Percentiles rank a stretch among this genome's conserved stretches.
phyloP scores from a whole-genome alignment of 495 filamentous ascomycete genomes.

The Alectoria sarmentosa region DNA sequence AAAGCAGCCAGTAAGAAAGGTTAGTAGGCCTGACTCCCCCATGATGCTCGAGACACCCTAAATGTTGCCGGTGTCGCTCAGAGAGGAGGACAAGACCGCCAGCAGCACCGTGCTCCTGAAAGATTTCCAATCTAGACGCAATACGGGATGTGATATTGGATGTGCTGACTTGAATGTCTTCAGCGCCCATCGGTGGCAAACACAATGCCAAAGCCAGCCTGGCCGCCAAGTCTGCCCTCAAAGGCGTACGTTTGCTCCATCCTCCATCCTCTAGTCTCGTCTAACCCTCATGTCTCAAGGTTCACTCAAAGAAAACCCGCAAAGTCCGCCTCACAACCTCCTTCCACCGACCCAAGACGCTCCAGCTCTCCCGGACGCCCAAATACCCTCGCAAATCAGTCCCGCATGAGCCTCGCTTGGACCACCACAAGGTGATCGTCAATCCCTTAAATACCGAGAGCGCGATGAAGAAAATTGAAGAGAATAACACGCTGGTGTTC shows the following conservation, averaged over 20 bases:
- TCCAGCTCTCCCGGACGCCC: slow-evolving; percentile 78
- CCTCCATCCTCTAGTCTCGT: slow-evolving; percentile 10
- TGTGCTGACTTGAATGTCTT: slow-evolving; percentile 41
- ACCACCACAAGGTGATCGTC: slow-evolving; percentile 85
- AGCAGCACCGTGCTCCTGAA: not conserved
- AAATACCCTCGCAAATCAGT: slow-evolving; percentile 97
- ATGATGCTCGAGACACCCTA: too few relatives aligned
- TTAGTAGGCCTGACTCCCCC: slow-evolving; percentile 43
- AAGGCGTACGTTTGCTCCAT: slow-evolving; percentile 61
- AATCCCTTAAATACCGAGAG: slow-evolving; percentile 93
- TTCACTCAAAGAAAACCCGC: slow-evolving; percentile 75
- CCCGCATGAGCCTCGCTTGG: slow-evolving; percentile 80
- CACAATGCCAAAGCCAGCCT: slow-evolving; percentile 70
- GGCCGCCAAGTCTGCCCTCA: slow-evolving; percentile 89
- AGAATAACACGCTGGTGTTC: slow-evolving; percentile 99
- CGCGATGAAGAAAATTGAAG: slow-evolving; percentile 99
- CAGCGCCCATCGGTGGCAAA: slow-evolving; percentile 59
- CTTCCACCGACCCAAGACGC: slow-evolving; percentile 97
- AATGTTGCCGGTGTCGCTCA: too few relatives aligned
- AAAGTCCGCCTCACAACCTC: slow-evolving; percentile 90
- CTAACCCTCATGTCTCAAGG: slow-evolving; percentile 40
- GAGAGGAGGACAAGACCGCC: not conserved
- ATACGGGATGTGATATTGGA: not conserved
- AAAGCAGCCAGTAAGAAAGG: slow-evolving; percentile 62
- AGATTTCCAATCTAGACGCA: not conserved